A percentile compares a stretch with the other conserved stretches of the same genome.
These are phyloP conservation scores for Boletus tylopilopsis DNA, from an alignment of 768 basidiomycete species.

Conservation along the genomic window DNA sequence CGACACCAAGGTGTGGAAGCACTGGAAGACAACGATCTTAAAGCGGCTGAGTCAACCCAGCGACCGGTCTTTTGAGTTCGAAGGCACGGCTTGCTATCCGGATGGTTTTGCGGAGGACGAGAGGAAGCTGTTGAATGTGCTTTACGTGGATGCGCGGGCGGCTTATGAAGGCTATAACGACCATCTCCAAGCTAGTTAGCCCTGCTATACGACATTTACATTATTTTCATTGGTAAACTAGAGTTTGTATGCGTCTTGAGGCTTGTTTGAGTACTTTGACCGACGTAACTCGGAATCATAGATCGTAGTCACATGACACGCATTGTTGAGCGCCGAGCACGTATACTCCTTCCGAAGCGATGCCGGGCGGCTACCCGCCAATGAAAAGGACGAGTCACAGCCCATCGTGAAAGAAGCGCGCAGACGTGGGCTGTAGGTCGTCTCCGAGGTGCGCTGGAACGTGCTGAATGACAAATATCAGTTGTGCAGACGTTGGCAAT, in stretches of 20 bases:
- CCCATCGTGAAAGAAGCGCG: conserved; percentile 40
- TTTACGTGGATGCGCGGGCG: not conserved
- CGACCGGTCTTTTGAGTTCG: not conserved
- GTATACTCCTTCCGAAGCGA: no score
- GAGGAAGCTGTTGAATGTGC: not conserved
- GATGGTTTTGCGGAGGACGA: not conserved
- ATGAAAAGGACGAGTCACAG: not conserved
- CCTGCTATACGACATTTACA: no score
- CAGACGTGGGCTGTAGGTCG: conserved; percentile 56
- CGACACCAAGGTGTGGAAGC: not conserved
- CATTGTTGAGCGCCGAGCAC: no score
- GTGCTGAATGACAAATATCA: conserved; percentile 65
- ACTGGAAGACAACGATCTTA: not conserved
- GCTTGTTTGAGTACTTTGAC: no score
- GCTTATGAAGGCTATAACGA: not conserved
- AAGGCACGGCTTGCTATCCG: not conserved
- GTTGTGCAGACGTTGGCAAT: conserved; percentile 52
- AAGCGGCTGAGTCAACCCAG: not conserved
- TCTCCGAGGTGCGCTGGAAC: conserved; percentile 61
- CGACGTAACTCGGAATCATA: no score
- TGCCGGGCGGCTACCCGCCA: no score
- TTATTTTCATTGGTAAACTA: no score
- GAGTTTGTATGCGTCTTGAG: no score
- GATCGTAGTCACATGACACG: no score
- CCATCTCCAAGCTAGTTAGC: not conserved